A percentile compares a stretch with the other conserved stretches of the same genome.
Evolutionary conservation across 352 stramenopile genomes (phyloP).

Genomic region (Phytopythium ostracodes): DNA sequence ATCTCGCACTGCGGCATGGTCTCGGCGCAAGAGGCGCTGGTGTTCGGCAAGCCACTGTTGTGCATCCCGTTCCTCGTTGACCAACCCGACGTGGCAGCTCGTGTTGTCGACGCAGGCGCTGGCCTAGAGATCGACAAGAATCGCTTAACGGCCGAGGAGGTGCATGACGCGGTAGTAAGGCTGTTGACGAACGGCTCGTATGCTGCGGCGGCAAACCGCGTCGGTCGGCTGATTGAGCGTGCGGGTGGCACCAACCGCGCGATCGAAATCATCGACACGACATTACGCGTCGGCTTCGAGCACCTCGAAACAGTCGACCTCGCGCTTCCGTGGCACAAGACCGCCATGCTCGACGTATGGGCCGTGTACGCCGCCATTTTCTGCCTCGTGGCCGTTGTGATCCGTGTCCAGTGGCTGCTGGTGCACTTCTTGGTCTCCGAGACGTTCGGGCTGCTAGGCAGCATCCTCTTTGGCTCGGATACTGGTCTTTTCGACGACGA

Average conservation of each 20-base stretch:
- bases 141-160: constrained; percentile 39
- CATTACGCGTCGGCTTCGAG: constrained; percentile 45
- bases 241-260: constrained; percentile 60
- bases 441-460: constrained; percentile 30
- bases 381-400: constrained; percentile 53
- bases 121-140: constrained; percentile 76
- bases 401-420: constrained; percentile 67
- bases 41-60: constrained; percentile 75
- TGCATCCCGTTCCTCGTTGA: constrained; percentile 89
- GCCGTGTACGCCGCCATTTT: constrained; percentile 69
- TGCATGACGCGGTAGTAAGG: constrained; percentile 45
- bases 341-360: constrained; percentile 75
- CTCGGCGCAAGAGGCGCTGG: constrained; percentile 75
- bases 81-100: constrained; percentile 79
- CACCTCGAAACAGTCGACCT: constrained; percentile 73
- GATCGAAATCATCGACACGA: constrained; percentile 64
- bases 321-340: constrained; percentile 71
- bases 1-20: constrained; percentile 89
- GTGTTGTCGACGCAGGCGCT: constrained; percentile 69
- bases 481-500: constrained; percentile 4
- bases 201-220: constrained; percentile 30
- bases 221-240: constrained; percentile 50
- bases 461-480: constrained; percentile 34
- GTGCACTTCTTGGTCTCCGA: constrained; percentile 58
- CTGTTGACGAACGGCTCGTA: constrained; percentile 56